These are phyloP conservation scores for Dentipellis sp. DNA, from an alignment of 768 basidiomycete genomes.

Conservation along the genomic window DNA sequence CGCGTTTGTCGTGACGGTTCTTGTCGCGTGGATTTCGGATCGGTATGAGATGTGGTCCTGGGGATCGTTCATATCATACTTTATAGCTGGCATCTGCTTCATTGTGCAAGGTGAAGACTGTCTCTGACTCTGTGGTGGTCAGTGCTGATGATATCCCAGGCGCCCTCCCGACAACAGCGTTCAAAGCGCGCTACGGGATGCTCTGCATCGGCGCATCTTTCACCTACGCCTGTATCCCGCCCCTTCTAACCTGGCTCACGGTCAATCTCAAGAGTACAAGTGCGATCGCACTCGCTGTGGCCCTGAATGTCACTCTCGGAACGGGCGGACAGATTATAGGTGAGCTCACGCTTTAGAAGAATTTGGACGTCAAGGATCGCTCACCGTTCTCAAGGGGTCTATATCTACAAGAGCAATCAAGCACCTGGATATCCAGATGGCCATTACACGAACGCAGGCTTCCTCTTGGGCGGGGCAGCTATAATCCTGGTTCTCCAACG, in stretches of 20 bases:
- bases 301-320: background rate
- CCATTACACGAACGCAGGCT: background rate
- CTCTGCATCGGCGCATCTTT: background rate
- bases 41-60: background rate
- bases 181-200: background rate
- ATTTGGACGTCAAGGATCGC: too few relatives aligned
- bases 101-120: background rate
- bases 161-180: conserved; percentile 7
- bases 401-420: background rate
- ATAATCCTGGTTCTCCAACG: conserved; percentile 7
- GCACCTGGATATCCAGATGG: background rate
- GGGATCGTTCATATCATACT: background rate
- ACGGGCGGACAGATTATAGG: background rate
- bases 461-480: conserved; percentile 14
- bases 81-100: background rate
- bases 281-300: background rate
- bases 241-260: background rate
- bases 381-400: background rate
- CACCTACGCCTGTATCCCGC: background rate
- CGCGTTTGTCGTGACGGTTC: conserved; percentile 15
- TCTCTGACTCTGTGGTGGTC: too few relatives aligned
- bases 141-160: background rate
- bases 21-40: background rate
- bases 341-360: background rate
- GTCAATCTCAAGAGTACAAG: background rate